Evolutionary conservation across 495 filamentous ascomycete species (phyloP).

Genomic region (Talaromyces stipitatus): DNA sequence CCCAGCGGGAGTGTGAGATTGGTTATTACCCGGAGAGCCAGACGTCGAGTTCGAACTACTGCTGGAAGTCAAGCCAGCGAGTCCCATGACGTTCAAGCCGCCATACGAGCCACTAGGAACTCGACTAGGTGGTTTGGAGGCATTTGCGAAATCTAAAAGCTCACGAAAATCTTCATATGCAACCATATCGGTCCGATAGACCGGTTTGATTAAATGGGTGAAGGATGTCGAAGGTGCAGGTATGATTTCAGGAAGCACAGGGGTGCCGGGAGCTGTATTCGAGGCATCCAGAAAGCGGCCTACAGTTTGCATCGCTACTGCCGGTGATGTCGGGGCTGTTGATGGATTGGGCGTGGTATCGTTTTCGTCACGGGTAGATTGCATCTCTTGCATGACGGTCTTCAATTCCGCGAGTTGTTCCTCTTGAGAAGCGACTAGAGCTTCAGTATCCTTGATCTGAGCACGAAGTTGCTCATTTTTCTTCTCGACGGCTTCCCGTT

Average conservation of each 20-base stretch:
- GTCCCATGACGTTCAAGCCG: conserved; percentile 52
- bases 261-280: conserved; percentile 35
- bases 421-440: conserved; percentile 80
- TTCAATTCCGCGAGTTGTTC: conserved; percentile 91
- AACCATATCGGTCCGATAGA: conserved; percentile 72
- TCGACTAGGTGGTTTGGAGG: conserved; percentile 50
- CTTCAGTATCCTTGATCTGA: conserved; percentile 76
- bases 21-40: conserved; percentile 31
- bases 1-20: conserved; percentile 32
- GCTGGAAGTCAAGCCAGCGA: conserved; percentile 43
- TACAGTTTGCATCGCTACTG: conserved; percentile 22
- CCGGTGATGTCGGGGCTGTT: conserved; percentile 64
- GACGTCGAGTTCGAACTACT: conserved; percentile 37
- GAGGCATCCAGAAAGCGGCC: conserved; percentile 34
- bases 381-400: conserved; percentile 81
- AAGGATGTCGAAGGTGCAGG: conserved; percentile 83
- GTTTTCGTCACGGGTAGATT: conserved; percentile 59
- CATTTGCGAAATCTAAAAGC: conserved; percentile 60
- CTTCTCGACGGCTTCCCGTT: conserved; percentile 66
- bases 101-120: conserved; percentile 63
- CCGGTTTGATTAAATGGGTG: conserved; percentile 69
- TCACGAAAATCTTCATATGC: conserved; percentile 81
- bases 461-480: conserved; percentile 72
- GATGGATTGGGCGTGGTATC: conserved; percentile 49
- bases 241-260: conserved; percentile 48